These are phyloP conservation scores for Dioszegia hungarica DNA, from an alignment of 768 basidiomycete species.

Conservation along the genomic window DNA sequence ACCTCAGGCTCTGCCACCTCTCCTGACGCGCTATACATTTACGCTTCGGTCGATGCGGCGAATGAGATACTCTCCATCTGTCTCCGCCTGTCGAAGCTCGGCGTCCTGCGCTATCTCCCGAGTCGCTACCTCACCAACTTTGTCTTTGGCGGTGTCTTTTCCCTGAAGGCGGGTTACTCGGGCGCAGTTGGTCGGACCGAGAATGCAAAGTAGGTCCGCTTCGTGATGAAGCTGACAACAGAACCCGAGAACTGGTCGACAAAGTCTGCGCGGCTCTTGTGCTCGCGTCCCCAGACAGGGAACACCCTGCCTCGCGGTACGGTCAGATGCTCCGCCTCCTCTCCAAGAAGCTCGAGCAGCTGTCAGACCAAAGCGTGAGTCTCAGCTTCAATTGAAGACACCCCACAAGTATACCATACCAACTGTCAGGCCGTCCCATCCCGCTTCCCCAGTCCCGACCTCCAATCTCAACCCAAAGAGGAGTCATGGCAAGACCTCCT, in stretches of 20 bases:
- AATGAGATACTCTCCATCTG: constrained; percentile 38
- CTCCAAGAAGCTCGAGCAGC: constrained; percentile 35
- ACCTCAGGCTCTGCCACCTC: constrained; percentile 31
- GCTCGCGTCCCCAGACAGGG: constrained; percentile 32
- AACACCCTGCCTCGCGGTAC: constrained; percentile 42
- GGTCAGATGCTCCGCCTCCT: constrained; percentile 42
- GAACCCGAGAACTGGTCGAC: constrained; percentile 39
- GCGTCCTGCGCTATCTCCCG: constrained; percentile 34
- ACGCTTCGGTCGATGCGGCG: constrained; percentile 44
- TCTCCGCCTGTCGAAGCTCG: constrained; percentile 33
- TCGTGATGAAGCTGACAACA: constrained; percentile 10
- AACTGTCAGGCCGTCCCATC: constrained; percentile 32
- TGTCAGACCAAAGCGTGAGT: constrained; percentile 37
- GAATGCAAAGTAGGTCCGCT: constrained; percentile 27
- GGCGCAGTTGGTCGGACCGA: constrained; percentile 38
- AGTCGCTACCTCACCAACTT: constrained; percentile 44
- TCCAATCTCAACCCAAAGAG: neutral
- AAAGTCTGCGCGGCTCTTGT: constrained; percentile 37
- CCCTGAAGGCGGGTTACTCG: constrained; percentile 42
- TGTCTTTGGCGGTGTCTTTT: constrained; percentile 43
- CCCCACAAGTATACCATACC: neutral
- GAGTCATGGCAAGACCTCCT: neutral
- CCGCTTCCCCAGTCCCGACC: constrained; percentile 13
- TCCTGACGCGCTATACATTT: constrained; percentile 41
- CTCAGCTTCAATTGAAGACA: too few species aligned